Percentiles rank a stretch among this genome's conserved stretches.
phyloP scores from a whole-genome alignment of 768 basidiomycete genomes.

The Candolleomyces efflorescens region DNA sequence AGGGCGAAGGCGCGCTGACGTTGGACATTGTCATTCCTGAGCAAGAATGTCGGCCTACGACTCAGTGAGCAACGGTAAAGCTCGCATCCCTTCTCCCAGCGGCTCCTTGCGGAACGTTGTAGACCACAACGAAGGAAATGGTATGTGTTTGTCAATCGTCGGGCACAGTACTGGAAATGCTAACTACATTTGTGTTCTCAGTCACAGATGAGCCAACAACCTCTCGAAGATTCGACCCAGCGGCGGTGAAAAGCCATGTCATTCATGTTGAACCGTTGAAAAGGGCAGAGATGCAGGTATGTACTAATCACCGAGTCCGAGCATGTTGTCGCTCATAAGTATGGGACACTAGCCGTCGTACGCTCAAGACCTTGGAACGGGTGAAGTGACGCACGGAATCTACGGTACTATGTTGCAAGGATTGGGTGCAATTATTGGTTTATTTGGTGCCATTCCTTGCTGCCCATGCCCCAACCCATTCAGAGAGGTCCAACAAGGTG shows the following conservation, averaged over 20 bases:
- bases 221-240: conserved; percentile 24
- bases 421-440: conserved; percentile 64
- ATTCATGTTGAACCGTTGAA: conserved; percentile 84
- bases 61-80: conserved; percentile 46
- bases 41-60: conserved; percentile 7
- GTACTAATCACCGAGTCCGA: conserved; percentile 9
- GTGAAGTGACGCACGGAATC: conserved; percentile 75
- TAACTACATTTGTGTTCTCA: conserved; percentile 24
- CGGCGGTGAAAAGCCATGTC: conserved; percentile 35
- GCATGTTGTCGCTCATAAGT: not conserved
- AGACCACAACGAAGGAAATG: conserved; percentile 64
- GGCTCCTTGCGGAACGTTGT: conserved; percentile 52
- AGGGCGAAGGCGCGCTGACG: not conserved
- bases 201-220: conserved; percentile 60
- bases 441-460: conserved; percentile 75
- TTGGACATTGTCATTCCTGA: not conserved
- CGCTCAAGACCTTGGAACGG: conserved; percentile 80
- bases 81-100: conserved; percentile 42
- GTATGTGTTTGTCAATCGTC: conserved; percentile 30
- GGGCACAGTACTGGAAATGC: conserved; percentile 5
- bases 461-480: conserved; percentile 84
- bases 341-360: conserved; percentile 74
- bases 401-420: conserved; percentile 80
- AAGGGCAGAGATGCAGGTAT: conserved; percentile 82
- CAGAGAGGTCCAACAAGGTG: conserved; percentile 81